A percentile compares a stretch with the other conserved stretches of the same genome.
Evolutionary conservation across 192 early-diverging fungal genomes (phyloP).

Genomic region (Rhizophagus sp.): DNA sequence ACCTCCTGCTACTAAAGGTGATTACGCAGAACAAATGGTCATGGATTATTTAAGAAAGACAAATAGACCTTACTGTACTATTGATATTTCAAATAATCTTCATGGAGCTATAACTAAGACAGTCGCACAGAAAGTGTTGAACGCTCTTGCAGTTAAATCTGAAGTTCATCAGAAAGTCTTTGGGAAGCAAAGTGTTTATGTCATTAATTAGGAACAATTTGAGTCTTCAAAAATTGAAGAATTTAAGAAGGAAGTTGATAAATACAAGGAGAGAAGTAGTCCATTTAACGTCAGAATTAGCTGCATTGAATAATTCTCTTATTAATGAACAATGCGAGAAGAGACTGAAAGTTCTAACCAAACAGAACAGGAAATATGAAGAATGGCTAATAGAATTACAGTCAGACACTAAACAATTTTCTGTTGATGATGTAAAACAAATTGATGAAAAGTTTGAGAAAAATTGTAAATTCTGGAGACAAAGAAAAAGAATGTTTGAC

Average conservation of each 20-base stretch:
- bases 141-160: conserved; percentile 39
- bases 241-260: conserved; percentile 54
- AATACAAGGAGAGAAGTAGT: conserved; percentile 57
- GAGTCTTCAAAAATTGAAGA: conserved; percentile 46
- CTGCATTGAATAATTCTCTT: conserved; percentile 37
- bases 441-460: conserved; percentile 39
- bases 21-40: conserved; percentile 42
- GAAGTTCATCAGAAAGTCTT: conserved; percentile 40
- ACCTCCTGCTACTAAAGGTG: conserved; percentile 11
- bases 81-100: conserved; percentile 49
- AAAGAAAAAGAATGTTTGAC: conserved; percentile 37
- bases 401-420: conserved; percentile 38
- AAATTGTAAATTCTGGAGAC: conserved; percentile 42
- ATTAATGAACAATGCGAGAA: conserved; percentile 41
- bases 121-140: conserved; percentile 41
- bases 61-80: conserved; percentile 49
- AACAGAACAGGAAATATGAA: conserved; percentile 45
- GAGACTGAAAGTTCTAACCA: neutral
- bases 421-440: conserved; percentile 38
- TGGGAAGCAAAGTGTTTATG: conserved; percentile 50
- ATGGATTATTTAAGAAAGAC: conserved; percentile 48
- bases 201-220: conserved; percentile 45
- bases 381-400: conserved; percentile 35
- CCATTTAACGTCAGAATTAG: conserved; percentile 45
- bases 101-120: conserved; percentile 44